A percentile compares a stretch with the other conserved stretches of the same genome.
phyloP scores from a whole-genome alignment of 140 eudicot species.

The Flaveria floridana region DNA sequence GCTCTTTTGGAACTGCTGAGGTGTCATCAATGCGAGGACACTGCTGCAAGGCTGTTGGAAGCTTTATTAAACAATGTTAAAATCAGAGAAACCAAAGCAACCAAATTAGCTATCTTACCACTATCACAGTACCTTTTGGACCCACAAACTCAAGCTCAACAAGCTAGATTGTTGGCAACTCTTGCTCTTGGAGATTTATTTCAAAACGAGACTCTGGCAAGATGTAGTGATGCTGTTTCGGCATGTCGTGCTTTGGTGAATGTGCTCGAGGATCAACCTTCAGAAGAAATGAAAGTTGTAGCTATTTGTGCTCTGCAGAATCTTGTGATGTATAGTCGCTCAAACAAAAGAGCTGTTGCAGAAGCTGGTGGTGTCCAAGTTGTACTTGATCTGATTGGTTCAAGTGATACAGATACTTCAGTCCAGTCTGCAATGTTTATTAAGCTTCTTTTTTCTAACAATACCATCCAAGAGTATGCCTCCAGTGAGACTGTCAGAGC shows the following conservation, averaged over 20 bases:
- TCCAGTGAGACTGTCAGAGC: constrained; percentile 99
- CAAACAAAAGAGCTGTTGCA: constrained; percentile 97
- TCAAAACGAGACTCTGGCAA: constrained; percentile 87
- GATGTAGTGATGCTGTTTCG: constrained; percentile 85
- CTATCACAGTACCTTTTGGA: constrained; percentile 92
- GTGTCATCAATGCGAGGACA: constrained; percentile 88
- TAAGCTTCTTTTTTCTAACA: constrained; percentile 86
- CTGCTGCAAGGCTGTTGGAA: constrained; percentile 91
- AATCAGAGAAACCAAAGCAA: constrained; percentile 85
- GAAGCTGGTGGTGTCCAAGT: constrained; percentile 99
- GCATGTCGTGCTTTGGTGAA: constrained; percentile 96
- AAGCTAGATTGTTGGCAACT: constrained; percentile 86
- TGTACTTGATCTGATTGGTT: constrained; percentile 85
- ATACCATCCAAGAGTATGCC: constrained; percentile 96
- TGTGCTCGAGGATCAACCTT: constrained; percentile 92
- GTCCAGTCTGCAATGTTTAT: constrained; percentile 94
- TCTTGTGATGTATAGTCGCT: constrained; percentile 93
- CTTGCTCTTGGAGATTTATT: constrained; percentile 96
- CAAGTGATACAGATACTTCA: constrained; percentile 94
- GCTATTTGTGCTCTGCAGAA: constrained; percentile 94
- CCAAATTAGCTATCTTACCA: constrained; percentile 80
- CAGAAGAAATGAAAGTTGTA: constrained; percentile 98
- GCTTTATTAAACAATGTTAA: constrained; percentile 80
- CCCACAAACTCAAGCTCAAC: constrained; percentile 96
- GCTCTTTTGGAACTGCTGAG: constrained; percentile 90